Evolutionary conservation across 306 rosid species (phyloP).

Genomic region (Inga oerstediana): DNA sequence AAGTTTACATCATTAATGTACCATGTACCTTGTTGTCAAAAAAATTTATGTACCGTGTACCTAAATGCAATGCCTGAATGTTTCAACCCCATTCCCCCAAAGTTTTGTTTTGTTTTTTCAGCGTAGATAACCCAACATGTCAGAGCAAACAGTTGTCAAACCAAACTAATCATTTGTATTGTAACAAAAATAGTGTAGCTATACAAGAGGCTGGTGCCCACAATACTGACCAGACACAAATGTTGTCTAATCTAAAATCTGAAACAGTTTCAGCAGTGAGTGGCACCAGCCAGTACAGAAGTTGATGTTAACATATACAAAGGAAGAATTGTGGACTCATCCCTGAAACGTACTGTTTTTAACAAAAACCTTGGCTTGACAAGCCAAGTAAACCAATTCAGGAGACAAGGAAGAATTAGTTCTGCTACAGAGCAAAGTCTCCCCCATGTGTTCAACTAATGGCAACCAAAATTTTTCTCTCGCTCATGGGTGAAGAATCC

Average conservation of each 20-base stretch:
- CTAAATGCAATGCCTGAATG: not conserved
- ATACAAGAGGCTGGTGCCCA: constrained; percentile 60
- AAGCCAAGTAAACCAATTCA: constrained; percentile 31
- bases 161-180: constrained; percentile 41
- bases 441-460: constrained; percentile 36
- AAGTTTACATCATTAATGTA: not conserved
- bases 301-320: constrained; percentile 61
- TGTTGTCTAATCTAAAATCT: constrained; percentile 35
- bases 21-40: not conserved
- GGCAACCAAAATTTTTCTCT: constrained; percentile 32
- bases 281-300: constrained; percentile 50
- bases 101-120: not conserved
- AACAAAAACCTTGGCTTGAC: constrained; percentile 22
- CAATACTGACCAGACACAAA: constrained; percentile 30
- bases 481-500: constrained; percentile 41
- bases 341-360: constrained; percentile 38
- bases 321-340: constrained; percentile 47
- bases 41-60: not conserved
- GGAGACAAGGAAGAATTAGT: constrained; percentile 42
- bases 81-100: not conserved
- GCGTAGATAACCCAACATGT: not conserved
- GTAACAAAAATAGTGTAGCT: constrained; percentile 52
- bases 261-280: constrained; percentile 32
- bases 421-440: constrained; percentile 31
- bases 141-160: constrained; percentile 26